Conservation (phyloP, 148 eudicot genomes). For the Nyssa sinensis region DNA sequence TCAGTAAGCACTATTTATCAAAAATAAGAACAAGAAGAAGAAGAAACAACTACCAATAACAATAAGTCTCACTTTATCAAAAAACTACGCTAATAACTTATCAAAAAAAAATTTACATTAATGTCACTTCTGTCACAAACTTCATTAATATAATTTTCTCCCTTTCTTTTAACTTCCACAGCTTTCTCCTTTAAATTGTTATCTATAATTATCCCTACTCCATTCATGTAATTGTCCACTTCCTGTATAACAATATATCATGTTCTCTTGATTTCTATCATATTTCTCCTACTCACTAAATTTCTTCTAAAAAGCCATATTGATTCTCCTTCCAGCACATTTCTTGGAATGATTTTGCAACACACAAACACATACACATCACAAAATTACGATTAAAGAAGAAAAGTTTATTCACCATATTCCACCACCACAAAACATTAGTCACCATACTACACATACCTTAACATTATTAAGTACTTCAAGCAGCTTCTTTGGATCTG, state of each 20-base stretch:
- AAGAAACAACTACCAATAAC: too few species aligned
- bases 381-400: background rate
- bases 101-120: too few species aligned
- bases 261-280: background rate
- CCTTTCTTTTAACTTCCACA: background rate
- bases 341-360: too few species aligned
- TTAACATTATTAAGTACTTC: constrained; percentile 59
- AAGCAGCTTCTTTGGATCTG: constrained; percentile 70
- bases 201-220: background rate
- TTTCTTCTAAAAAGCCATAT: too few species aligned
- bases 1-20: too few species aligned
- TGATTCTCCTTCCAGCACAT: background rate
- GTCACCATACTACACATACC: constrained; percentile 42
- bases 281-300: background rate
- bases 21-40: too few species aligned
- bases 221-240: background rate
- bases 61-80: too few species aligned
- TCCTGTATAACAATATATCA: background rate
- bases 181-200: background rate
- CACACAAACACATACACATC: too few species aligned
- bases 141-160: background rate
- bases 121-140: background rate
- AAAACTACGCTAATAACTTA: too few species aligned
- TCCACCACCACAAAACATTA: background rate
- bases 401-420: background rate